A percentile compares a stretch with the other conserved stretches of the same genome.
phyloP scores from a whole-genome alignment of 106 monocot species.

The Agapanthus africanus region DNA sequence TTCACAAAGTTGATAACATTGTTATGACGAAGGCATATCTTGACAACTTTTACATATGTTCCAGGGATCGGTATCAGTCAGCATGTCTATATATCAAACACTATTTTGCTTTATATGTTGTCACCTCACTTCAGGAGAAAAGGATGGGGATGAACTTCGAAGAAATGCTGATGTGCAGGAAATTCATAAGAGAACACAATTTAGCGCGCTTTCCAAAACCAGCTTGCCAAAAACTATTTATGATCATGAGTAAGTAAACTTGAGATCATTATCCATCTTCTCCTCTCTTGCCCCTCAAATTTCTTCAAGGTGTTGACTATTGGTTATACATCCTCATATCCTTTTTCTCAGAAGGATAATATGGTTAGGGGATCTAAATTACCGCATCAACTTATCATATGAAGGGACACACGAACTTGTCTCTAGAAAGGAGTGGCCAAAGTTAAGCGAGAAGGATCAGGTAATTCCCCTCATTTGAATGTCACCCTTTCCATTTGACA shows the following conservation, averaged over 20 bases:
- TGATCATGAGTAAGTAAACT: slow-evolving; percentile 83
- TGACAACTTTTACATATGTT: slow-evolving; percentile 23
- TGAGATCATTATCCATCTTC: neutral
- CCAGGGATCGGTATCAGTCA: slow-evolving; percentile 92
- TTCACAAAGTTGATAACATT: neutral
- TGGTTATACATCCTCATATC: neutral
- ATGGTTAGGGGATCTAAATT: slow-evolving; percentile 56
- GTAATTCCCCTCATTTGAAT: slow-evolving; percentile 9
- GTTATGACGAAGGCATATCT: neutral
- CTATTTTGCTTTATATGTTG: slow-evolving; percentile 84
- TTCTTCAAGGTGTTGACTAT: neutral
- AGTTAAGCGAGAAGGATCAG: slow-evolving; percentile 39
- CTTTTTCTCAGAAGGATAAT: slow-evolving; percentile 34
- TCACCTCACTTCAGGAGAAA: slow-evolving; percentile 86
- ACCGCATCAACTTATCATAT: slow-evolving; percentile 38
- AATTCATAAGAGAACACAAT: slow-evolving; percentile 71
- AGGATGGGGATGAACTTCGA: slow-evolving; percentile 66
- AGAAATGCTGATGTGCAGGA: slow-evolving; percentile 88
- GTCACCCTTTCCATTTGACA: neutral
- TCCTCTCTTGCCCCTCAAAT: neutral
- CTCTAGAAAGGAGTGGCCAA: slow-evolving; percentile 25
- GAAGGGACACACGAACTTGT: slow-evolving; percentile 23
- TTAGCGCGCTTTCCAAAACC: slow-evolving; percentile 31
- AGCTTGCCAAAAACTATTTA: slow-evolving; percentile 48
- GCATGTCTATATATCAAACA: slow-evolving; percentile 97